A percentile compares a stretch with the other conserved stretches of the same genome.
Evolutionary conservation across 768 basidiomycete genomes (phyloP).

Genomic region (Dendrothele bispora): DNA sequence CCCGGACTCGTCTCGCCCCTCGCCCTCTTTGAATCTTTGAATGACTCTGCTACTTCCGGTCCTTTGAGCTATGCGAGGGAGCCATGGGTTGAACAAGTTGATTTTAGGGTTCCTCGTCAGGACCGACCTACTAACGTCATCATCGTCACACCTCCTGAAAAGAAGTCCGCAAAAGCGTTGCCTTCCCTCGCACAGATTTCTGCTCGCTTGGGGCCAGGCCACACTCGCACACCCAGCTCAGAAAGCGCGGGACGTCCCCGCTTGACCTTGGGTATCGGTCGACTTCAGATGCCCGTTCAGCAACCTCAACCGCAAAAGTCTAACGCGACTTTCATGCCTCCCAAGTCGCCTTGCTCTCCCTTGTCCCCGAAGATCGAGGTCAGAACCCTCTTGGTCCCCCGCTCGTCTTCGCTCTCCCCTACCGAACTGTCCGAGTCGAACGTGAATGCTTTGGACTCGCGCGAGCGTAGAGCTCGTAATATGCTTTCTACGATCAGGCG

Average conservation of each 20-base stretch:
- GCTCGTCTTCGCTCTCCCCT: slow-evolving; percentile 39
- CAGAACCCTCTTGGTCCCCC: slow-evolving; percentile 50
- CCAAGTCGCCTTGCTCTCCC: slow-evolving; percentile 36
- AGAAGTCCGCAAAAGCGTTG: slow-evolving; percentile 27
- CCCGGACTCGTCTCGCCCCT: slow-evolving; percentile 66
- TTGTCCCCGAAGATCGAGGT: slow-evolving; percentile 43
- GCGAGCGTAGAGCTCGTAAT: slow-evolving; percentile 56
- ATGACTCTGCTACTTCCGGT: slow-evolving; percentile 29
- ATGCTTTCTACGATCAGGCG: slow-evolving; percentile 68
- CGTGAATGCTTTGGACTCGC: slow-evolving; percentile 48
- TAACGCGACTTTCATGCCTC: slow-evolving; percentile 27
- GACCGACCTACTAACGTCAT: slow-evolving; percentile 12
- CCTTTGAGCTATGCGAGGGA: slow-evolving; percentile 25
- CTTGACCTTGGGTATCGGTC: slow-evolving; percentile 36
- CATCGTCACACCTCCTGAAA: slow-evolving; percentile 5
- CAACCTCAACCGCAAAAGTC: slow-evolving; percentile 25
- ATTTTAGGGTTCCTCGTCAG: slow-evolving; percentile 47
- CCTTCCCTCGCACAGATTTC: slow-evolving; percentile 81
- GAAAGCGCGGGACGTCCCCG: slow-evolving; percentile 21
- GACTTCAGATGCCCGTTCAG: slow-evolving; percentile 42
- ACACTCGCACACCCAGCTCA: slow-evolving; percentile 24
- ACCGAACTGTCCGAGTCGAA: slow-evolving; percentile 54
- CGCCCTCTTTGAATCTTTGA: slow-evolving; percentile 53
- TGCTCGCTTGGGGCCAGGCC: slow-evolving; percentile 51
- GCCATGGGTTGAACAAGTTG: slow-evolving; percentile 68